Evolutionary conservation across 305 asterid genomes (phyloP).

Genomic region (Solanum hybrid): DNA sequence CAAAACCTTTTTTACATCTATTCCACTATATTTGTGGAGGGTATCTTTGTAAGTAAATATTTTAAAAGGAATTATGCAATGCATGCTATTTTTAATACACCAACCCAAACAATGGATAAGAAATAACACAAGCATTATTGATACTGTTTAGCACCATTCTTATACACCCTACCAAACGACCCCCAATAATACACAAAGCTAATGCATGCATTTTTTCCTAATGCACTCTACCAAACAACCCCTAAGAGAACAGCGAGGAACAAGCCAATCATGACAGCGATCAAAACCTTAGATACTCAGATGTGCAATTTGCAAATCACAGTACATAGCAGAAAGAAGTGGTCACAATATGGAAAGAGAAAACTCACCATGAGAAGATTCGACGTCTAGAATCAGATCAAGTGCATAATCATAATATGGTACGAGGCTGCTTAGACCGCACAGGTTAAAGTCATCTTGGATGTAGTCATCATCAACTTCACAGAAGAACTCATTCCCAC

Average conservation of each 20-base stretch:
- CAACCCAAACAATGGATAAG: background rate
- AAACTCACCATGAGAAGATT: constrained; percentile 42
- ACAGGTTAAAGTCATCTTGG: constrained; percentile 53
- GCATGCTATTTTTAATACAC: background rate
- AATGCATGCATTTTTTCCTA: background rate
- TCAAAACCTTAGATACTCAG: background rate
- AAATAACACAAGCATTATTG: background rate
- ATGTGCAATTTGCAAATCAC: background rate
- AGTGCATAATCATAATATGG: constrained; percentile 52
- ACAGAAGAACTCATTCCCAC: constrained; percentile 53
- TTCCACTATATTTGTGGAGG: background rate
- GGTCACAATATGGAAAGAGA: background rate
- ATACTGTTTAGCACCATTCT: background rate
- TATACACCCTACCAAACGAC: background rate
- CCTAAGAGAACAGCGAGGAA: background rate
- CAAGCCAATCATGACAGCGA: background rate
- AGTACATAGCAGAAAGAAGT: background rate
- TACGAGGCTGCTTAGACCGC: constrained; percentile 44
- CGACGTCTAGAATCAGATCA: constrained; percentile 48
- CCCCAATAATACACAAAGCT: background rate
- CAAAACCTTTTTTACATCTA: background rate
- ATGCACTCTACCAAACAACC: background rate
- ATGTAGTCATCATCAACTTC: constrained; percentile 56
- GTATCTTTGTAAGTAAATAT: background rate
- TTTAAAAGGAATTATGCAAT: background rate